A percentile compares a stretch with the other conserved stretches of the same genome.
Evolutionary conservation across 345 rosid genomes (phyloP).

Genomic region (Citrus hindsii): DNA sequence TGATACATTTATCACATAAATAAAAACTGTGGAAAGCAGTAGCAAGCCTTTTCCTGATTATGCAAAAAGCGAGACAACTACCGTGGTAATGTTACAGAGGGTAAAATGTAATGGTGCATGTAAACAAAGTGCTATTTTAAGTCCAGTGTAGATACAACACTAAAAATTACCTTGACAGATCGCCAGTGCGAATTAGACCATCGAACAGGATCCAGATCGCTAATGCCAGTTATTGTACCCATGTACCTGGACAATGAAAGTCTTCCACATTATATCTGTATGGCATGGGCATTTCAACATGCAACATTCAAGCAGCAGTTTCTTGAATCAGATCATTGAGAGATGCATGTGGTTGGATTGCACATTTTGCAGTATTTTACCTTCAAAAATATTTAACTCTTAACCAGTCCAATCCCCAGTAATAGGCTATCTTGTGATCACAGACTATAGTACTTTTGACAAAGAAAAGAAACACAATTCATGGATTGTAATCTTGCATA

Average conservation of each 20-base stretch:
- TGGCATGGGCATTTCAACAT: neutral
- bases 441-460: neutral
- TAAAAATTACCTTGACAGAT: constrained; percentile 60
- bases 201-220: constrained; percentile 53
- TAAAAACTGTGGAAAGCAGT: neutral
- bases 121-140: neutral
- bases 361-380: neutral
- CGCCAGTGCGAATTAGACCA: constrained; percentile 74
- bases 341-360: neutral
- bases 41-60: neutral
- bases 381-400: neutral
- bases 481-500: neutral
- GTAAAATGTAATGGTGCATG: neutral
- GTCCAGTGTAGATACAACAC: neutral
- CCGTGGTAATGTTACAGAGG: too few relatives aligned
- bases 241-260: constrained; percentile 51
- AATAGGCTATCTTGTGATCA: neutral
- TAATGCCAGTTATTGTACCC: constrained; percentile 68
- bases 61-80: neutral
- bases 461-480: neutral
- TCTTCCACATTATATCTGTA: neutral
- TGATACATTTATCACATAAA: neutral
- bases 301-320: constrained; percentile 1
- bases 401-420: neutral
- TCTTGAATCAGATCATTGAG: neutral